Evolutionary conservation across 2,329 filamentous ascomycete genomes (phyloP).

Genomic region (Microdochium trichocladiopsis): DNA sequence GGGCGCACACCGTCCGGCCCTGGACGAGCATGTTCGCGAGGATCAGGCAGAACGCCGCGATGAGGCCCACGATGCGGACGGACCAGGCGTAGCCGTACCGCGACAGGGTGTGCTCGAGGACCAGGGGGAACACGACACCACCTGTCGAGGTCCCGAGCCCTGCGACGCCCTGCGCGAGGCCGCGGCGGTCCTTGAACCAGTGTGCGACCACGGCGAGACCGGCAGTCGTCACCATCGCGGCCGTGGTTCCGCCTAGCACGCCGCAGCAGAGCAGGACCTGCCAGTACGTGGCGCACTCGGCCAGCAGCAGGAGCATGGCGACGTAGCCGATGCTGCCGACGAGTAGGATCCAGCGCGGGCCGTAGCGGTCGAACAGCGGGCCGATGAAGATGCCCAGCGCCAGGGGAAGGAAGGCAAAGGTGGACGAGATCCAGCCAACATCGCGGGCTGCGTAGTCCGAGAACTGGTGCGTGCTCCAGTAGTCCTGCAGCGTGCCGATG

Average conservation of each 20-base stretch:
- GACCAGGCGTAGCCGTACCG: conserved; percentile 25
- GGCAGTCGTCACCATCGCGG: conserved; percentile 27
- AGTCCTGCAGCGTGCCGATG: conserved; percentile 40
- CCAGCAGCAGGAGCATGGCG: conserved; percentile 18
- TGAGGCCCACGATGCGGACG: conserved; percentile 21
- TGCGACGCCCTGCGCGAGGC: conserved; percentile 15
- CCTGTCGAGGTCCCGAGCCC: conserved; percentile 15
- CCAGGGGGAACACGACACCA: conserved; percentile 23
- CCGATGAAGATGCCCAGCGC: conserved; percentile 39
- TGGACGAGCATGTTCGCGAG: conserved; percentile 14
- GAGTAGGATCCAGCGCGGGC: conserved; percentile 30
- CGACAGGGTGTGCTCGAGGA: conserved; percentile 20
- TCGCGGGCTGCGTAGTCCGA: conserved; percentile 30
- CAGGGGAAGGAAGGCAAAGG: conserved; percentile 35
- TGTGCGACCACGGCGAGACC: conserved; percentile 23
- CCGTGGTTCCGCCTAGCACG: conserved; percentile 32
- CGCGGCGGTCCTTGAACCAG: conserved; percentile 13
- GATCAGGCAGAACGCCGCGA: conserved; percentile 16
- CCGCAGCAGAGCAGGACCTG: conserved; percentile 33
- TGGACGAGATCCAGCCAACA: conserved; percentile 41
- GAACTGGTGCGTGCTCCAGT: conserved; percentile 36
- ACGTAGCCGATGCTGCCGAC: conserved; percentile 27
- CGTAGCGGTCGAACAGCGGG: conserved; percentile 39
- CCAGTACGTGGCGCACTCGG: conserved; percentile 19
- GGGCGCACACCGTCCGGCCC: conserved; percentile 25